Conservation (phyloP, 108 stramenopile genomes). For the Cylindrotheca fusiformis region DNA sequence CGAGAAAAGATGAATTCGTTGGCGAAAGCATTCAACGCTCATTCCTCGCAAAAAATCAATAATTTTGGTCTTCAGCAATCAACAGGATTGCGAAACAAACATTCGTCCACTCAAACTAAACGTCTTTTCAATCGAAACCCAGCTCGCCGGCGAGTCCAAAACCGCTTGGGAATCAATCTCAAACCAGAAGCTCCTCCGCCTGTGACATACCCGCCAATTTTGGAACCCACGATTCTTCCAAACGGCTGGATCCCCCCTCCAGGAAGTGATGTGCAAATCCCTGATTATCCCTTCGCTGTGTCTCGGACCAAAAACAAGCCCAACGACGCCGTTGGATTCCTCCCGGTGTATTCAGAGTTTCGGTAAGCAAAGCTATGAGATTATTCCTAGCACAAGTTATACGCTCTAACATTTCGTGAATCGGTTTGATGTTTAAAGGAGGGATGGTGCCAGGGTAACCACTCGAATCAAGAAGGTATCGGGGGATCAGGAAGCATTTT, state of each 20-base stretch:
- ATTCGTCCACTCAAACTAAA: slow-evolving; percentile 76
- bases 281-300: slow-evolving; percentile 71
- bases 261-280: slow-evolving; percentile 40
- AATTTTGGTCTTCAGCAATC: no score
- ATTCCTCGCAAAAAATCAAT: no score
- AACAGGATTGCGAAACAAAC: slow-evolving; percentile 45
- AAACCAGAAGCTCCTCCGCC: slow-evolving; percentile 14
- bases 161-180: slow-evolving; percentile 20
- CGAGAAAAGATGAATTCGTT: slow-evolving; percentile 2
- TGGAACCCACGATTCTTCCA: slow-evolving; percentile 52
- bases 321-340: slow-evolving; percentile 70
- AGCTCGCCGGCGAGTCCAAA: slow-evolving; percentile 49
- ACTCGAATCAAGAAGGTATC: slow-evolving; percentile 75
- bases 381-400: not conserved
- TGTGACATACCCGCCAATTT: slow-evolving; percentile 25
- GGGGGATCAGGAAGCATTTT: slow-evolving; percentile 65
- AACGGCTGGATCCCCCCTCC: slow-evolving; percentile 86
- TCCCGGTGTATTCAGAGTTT: slow-evolving; percentile 79
- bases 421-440: slow-evolving; percentile 23
- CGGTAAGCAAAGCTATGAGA: no score
- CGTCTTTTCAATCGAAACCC: slow-evolving; percentile 80
- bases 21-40: slow-evolving; percentile 1
- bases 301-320: slow-evolving; percentile 71
- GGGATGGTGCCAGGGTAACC: slow-evolving; percentile 72
- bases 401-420: no score